These are phyloP conservation scores for Botryotinia globosa DNA, from an alignment of 2,329 filamentous ascomycete genomes.

Conservation along the genomic window DNA sequence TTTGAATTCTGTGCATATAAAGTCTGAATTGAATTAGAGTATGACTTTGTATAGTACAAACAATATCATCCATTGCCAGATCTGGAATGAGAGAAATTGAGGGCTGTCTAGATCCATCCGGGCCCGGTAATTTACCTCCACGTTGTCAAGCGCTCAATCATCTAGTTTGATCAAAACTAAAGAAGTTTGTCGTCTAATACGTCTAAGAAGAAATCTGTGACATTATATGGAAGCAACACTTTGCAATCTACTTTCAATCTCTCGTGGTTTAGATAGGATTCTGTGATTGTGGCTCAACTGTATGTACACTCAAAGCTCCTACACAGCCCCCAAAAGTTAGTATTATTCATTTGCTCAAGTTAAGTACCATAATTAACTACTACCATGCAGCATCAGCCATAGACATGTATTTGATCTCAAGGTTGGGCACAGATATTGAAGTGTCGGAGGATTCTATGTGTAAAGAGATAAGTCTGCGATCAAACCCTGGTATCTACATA, in stretches of 20 bases:
- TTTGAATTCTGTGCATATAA: too few species aligned
- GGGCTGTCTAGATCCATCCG: neutral
- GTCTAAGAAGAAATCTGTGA: fast-evolving
- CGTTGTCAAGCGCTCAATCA: neutral
- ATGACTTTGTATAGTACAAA: neutral
- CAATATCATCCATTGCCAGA: neutral
- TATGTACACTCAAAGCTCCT: too few species aligned
- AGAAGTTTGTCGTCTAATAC: neutral
- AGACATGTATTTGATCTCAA: neutral
- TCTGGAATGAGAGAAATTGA: neutral
- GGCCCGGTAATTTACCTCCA: neutral
- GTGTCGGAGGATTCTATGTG: neutral
- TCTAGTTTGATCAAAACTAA: neutral
- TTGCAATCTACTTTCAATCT: neutral
- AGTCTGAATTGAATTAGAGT: too few species aligned
- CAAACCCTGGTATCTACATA: neutral
- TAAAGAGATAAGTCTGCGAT: neutral
- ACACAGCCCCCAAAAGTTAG: too few species aligned
- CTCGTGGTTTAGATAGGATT: neutral
- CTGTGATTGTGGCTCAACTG: neutral
- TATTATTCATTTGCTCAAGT: neutral
- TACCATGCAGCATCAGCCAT: neutral
- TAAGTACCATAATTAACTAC: neutral
- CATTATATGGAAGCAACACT: neutral
- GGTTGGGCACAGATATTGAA: neutral